Conservation (phyloP, 371 early-diverging fungal species). For the Parasitella parasitica region DNA sequence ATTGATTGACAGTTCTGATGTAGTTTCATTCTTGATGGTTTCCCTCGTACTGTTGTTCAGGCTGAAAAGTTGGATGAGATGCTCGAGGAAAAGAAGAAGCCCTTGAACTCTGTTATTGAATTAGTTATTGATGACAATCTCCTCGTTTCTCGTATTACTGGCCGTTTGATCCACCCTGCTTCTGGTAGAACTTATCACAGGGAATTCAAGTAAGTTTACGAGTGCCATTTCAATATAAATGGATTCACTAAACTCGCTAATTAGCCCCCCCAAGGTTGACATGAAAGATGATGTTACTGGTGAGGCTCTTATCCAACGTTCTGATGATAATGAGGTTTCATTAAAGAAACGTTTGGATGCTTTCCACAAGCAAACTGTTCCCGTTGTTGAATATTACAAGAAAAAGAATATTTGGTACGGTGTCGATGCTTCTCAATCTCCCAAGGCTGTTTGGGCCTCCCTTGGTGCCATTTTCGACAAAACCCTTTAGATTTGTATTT, state of each 20-base stretch:
- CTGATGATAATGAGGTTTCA: conserved; percentile 97
- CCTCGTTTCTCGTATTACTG: conserved; percentile 94
- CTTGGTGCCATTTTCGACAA: conserved; percentile 86
- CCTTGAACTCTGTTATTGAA: conserved; percentile 91
- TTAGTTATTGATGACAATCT: conserved; percentile 92
- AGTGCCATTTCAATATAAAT: too few species aligned
- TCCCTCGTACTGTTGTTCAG: conserved; percentile 98
- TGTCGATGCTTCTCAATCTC: conserved; percentile 93
- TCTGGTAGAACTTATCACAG: conserved; percentile 98
- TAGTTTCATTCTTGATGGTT: conserved; percentile 99
- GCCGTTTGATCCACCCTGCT: conserved; percentile 91
- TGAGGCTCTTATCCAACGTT: conserved; percentile 94
- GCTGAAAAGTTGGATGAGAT: conserved; percentile 97
- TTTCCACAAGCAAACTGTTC: conserved; percentile 96
- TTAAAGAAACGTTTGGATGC: conserved; percentile 90
- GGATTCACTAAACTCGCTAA: too few species aligned
- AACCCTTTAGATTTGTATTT: conserved; percentile 46
- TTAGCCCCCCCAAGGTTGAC: conserved; percentile 86
- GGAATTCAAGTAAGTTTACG: conserved; percentile 77
- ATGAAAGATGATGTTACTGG: conserved; percentile 97
- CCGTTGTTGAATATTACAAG: conserved; percentile 97
- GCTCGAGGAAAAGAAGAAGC: conserved; percentile 80
- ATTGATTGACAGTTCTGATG: background rate
- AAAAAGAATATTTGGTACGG: conserved; percentile 87
- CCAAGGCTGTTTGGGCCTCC: conserved; percentile 88